Percentiles rank a stretch among this genome's conserved stretches.
Conservation (phyloP, 352 stramenopile genomes). For the Aphanomyces cochlioides region DNA sequence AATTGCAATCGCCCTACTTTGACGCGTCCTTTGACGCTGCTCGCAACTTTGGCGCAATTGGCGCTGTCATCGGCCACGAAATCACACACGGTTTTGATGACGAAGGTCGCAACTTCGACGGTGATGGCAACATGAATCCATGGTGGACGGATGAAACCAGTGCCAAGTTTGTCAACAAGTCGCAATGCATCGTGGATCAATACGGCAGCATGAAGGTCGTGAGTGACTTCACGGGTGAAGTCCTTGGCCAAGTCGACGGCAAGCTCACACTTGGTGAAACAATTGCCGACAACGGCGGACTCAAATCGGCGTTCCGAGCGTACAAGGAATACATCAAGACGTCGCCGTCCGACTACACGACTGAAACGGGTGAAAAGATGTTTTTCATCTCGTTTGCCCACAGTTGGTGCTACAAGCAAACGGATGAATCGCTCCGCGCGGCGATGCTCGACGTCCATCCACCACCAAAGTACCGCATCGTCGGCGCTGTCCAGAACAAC, state of each 20-base stretch:
- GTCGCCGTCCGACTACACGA: slow-evolving; percentile 44
- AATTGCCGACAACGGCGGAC: slow-evolving; percentile 36
- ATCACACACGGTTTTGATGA: slow-evolving; percentile 94
- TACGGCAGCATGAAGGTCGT: slow-evolving; percentile 53
- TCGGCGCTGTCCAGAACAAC: background rate
- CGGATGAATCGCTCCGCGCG: slow-evolving; percentile 41
- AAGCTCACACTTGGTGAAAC: slow-evolving; percentile 90
- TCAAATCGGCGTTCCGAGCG: slow-evolving; percentile 47
- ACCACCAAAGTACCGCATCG: slow-evolving; percentile 53
- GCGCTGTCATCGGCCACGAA: slow-evolving; percentile 90
- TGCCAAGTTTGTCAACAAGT: slow-evolving; percentile 44
- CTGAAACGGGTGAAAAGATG: slow-evolving; percentile 34
- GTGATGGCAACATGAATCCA: slow-evolving; percentile 78
- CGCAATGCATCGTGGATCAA: slow-evolving; percentile 29
- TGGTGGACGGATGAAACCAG: slow-evolving; percentile 83
- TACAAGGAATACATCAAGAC: slow-evolving; percentile 71
- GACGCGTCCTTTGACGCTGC: slow-evolving; percentile 64
- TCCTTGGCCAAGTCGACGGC: slow-evolving; percentile 76
- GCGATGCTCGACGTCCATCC: slow-evolving; percentile 53
- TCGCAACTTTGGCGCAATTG: slow-evolving; percentile 89
- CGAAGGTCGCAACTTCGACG: slow-evolving; percentile 85
- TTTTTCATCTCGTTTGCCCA: slow-evolving; percentile 69
- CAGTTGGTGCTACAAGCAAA: slow-evolving; percentile 58
- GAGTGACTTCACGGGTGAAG: slow-evolving; percentile 35
- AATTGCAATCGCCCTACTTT: slow-evolving; percentile 88